Percentiles rank a stretch among this genome's conserved stretches.
These are phyloP conservation scores for Angomonas ambiguus DNA, from an alignment of 208 protist genomes.

Conservation along the genomic window DNA sequence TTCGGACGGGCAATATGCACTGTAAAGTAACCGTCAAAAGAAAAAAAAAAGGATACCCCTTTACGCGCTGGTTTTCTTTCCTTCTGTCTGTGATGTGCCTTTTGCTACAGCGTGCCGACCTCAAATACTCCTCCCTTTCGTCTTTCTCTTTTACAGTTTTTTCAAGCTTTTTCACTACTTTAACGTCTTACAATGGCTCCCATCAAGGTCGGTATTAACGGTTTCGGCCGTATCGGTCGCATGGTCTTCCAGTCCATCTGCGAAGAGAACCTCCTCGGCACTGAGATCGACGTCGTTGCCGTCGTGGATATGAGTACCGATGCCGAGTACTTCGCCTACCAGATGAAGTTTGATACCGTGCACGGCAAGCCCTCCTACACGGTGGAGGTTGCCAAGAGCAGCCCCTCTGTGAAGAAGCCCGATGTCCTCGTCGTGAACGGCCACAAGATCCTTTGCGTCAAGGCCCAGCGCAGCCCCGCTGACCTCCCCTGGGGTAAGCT, in stretches of 20 bases:
- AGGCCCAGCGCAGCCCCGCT: constrained; percentile 84
- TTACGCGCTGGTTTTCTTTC: too few species aligned
- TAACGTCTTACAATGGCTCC: constrained; percentile 29
- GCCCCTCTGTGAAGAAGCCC: constrained; percentile 44
- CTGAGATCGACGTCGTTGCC: constrained; percentile 89
- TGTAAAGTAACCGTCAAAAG: too few species aligned
- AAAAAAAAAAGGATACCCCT: too few species aligned
- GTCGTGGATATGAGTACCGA: constrained; percentile 97
- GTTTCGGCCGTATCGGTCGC: constrained; percentile 98
- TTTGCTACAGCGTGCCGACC: too few species aligned
- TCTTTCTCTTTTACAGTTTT: constrained; percentile 4
- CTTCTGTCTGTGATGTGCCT: too few species aligned
- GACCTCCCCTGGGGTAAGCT: constrained; percentile 93
- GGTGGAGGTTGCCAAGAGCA: constrained; percentile 67
- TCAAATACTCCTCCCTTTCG: too few species aligned
- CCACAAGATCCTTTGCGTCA: constrained; percentile 71
- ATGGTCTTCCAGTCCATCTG: constrained; percentile 93
- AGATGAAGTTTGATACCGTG: constrained; percentile 96
- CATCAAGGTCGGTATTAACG: constrained; percentile 96
- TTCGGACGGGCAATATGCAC: too few species aligned
- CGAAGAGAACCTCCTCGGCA: constrained; percentile 60
- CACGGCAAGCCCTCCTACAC: constrained; percentile 92
- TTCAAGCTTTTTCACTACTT: constrained; percentile 10
- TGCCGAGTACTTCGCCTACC: constrained; percentile 95
- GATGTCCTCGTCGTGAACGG: constrained; percentile 80